Percentiles rank a stretch among this genome's conserved stretches.
Conservation (phyloP, 1,284 basidiomycete genomes). For the Anthracocystis setariae region DNA sequence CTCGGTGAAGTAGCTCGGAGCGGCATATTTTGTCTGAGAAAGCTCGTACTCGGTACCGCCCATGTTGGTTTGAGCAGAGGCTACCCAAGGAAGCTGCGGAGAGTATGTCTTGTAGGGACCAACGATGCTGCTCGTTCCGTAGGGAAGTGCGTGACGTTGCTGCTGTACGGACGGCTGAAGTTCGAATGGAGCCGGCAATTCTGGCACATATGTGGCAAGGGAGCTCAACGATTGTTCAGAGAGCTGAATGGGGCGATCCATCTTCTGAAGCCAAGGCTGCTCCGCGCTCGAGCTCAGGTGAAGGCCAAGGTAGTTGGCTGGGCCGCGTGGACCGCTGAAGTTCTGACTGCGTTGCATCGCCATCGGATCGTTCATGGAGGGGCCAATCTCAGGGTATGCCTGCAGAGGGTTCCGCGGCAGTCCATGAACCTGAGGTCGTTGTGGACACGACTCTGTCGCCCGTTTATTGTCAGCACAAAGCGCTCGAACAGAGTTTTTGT, state of each 20-base stretch:
- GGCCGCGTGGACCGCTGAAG: not conserved
- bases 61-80: not conserved
- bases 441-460: slow-evolving; percentile 7
- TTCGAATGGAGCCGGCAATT: slow-evolving; percentile 1
- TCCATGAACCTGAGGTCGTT: slow-evolving; percentile 10
- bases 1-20: slow-evolving; percentile 6
- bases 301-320: slow-evolving; percentile 26
- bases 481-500: slow-evolving; percentile 28
- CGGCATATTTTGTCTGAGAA: not conserved
- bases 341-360: not conserved
- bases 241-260: not conserved
- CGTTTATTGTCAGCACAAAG: slow-evolving; percentile 30
- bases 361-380: not conserved
- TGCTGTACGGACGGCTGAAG: not conserved
- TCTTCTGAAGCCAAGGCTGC: slow-evolving; percentile 19
- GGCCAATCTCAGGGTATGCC: slow-evolving; percentile 6
- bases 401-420: slow-evolving; percentile 20
- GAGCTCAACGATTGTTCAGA: slow-evolving; percentile 3
- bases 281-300: slow-evolving; percentile 6
- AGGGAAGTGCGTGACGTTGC: not conserved
- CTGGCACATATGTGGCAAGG: not conserved
- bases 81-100: slow-evolving; percentile 6
- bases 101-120: slow-evolving; percentile 22
- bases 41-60: not conserved
- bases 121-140: slow-evolving; percentile 1